Conservation (phyloP, 768 basidiomycete genomes). For the Agaricus blazei region DNA sequence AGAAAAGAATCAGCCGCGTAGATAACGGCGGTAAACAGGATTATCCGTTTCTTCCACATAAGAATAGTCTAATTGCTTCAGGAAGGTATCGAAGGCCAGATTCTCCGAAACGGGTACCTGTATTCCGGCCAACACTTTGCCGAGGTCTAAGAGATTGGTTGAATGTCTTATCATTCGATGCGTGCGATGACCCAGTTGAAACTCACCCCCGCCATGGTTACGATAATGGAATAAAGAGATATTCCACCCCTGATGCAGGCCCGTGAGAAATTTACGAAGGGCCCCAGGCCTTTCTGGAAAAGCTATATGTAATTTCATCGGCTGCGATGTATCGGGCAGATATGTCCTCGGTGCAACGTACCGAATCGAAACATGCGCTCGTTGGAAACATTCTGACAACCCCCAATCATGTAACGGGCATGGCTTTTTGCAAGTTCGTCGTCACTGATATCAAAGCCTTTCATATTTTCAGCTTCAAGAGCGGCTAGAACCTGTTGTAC, state of each 20-base stretch:
- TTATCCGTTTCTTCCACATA: constrained; percentile 95
- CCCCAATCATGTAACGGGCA: constrained; percentile 92
- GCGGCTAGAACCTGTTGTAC: constrained; percentile 57
- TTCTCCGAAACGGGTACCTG: constrained; percentile 77
- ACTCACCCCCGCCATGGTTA: constrained; percentile 92
- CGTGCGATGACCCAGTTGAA: background rate
- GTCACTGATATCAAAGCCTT: constrained; percentile 86
- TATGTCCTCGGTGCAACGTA: constrained; percentile 32
- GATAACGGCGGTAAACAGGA: constrained; percentile 72
- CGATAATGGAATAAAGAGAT: constrained; percentile 97
- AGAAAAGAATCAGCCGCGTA: constrained; percentile 29
- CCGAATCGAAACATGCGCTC: constrained; percentile 94
- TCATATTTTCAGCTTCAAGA: constrained; percentile 69
- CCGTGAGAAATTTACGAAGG: constrained; percentile 82
- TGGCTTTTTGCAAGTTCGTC: constrained; percentile 96
- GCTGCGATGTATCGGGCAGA: background rate
- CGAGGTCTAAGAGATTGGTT: constrained; percentile 56
- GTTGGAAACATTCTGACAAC: constrained; percentile 66
- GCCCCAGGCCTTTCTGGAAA: constrained; percentile 96
- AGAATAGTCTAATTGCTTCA: constrained; percentile 75
- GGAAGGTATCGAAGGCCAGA: constrained; percentile 65
- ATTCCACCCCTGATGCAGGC: constrained; percentile 84
- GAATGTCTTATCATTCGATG: background rate
- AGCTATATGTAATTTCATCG: constrained; percentile 40
- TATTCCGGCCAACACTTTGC: constrained; percentile 89